Base-by-base conservation (phyloP, 345 rosid genomes). In the Noccaea caerulescens region DNA sequence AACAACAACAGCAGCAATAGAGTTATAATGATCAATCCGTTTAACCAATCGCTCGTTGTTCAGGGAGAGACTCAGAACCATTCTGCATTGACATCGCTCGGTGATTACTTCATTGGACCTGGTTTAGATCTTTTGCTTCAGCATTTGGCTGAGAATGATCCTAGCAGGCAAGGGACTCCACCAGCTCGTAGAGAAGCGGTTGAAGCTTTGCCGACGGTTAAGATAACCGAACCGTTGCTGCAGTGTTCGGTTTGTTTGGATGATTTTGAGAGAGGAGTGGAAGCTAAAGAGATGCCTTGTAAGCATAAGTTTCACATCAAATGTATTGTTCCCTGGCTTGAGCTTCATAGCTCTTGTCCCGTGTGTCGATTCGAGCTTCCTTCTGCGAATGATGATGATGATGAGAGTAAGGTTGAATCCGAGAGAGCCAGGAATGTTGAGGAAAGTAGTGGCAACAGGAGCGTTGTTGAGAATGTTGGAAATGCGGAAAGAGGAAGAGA, bases 211-310 rank as follows among this genome's bases (percentile, higher is more conserved):
- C 92, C 97, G 1, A 82, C 75, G 27, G 93, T 87, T 52, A 78
- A 61, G 58, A 44, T 90, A 14, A 51, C 63, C 73, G 93, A 88
- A 71, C 74, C 69, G 3, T 34, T 83, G 76, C 96, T 83, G 76
- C 96, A 90, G 58, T 93, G 98, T 63, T 80, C 89, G 0, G 91
- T 93, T 27, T 93, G 98, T 77, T 84, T 93, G 76, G 97, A 93
- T 81, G 96, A 93, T 58, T 81, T 88, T 71, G 88, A 84, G 76
- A 69, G 80, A 58, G 96, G 93, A 3, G 25, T 36, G 0, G 85
- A 85, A 58, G 92, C 93, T 50, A 90, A 80, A 63, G 92, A 93
- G 79, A 87, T 90, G 97, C 97, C 98, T 0, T 93, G 98, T 77
- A 87, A 84, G 78, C 98, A 93, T 70, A 90, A 84, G 87, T 93